Base-by-base conservation (phyloP, 2,329 filamentous ascomycete genomes). In the Fusarium zealandicum region DNA sequence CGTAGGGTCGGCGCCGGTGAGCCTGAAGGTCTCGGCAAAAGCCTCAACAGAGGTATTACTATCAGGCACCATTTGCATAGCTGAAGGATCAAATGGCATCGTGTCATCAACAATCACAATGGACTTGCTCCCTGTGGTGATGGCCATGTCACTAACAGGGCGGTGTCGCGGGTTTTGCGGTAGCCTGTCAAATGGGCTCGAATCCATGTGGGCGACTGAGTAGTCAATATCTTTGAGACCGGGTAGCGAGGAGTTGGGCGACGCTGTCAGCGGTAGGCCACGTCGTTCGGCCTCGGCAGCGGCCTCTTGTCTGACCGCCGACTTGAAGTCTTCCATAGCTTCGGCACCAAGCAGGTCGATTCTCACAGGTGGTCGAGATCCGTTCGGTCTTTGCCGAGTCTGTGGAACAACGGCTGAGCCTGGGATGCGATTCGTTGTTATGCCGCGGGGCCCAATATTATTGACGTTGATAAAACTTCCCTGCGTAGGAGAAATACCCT, bases 21-120 rank as follows among this genome's bases (percentile, higher is more conserved):
- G 76, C 51, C 81, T 71, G 49, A 82, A 82, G 2, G 77, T 73
- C 50, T 86, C 82, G 3, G 77, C 74, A 63, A 86, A 83, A 3
- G 77, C 77, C 41, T 84, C 82, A 1, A 80, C 72, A 2, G 83
- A 83, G 10, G 74, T 72, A 47, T 76, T 69, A 4, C 71, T 73
- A 2, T 73, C 70, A 7, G 82, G 67, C 16, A 79, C 77, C 28
- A 77, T 77, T 8, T 79, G 82, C 8, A 86, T 83, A 9, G 76
- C 62, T 1, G 79, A 73, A n/a, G 80, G 71, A 8, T 83, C 75
- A 5, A 76, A 75, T 0, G 79, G 75, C 13, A 81, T 63, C 1
- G 87, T 88, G 27, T 85, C 85, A 53, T 96, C 90, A 30, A 96
- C 86, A 67, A 96, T 96, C 49, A 96, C 82, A 61, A 96, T 96